Conservation (phyloP, 768 basidiomycete species). For the Cystobasidium ongulense region DNA sequence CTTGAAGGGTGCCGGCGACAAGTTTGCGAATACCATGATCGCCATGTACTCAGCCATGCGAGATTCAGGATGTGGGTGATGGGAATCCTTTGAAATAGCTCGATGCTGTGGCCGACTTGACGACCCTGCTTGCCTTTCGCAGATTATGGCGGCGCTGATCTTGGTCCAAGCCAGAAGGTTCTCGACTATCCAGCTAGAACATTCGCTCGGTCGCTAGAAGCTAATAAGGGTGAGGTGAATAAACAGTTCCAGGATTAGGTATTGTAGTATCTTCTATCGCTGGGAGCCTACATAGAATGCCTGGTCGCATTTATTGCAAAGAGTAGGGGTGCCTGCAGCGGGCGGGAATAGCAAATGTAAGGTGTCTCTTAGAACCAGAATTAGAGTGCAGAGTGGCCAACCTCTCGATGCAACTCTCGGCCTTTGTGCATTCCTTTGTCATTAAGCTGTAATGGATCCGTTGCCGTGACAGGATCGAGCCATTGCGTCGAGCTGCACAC, state of each 20-base stretch:
- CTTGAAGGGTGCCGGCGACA: conserved; percentile 1
- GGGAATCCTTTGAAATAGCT: not conserved
- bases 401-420: too few species aligned
- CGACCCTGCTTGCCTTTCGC: not conserved
- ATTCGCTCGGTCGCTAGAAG: not conserved
- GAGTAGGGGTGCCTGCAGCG: too few species aligned
- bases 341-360: too few species aligned
- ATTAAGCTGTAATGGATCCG: too few species aligned
- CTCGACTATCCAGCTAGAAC: conserved; percentile 2
- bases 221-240: not conserved
- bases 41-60: not conserved
- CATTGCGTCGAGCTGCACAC: too few species aligned
- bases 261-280: too few species aligned
- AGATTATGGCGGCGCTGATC: conserved; percentile 1
- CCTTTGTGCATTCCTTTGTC: too few species aligned
- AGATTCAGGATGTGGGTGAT: not conserved
- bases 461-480: too few species aligned
- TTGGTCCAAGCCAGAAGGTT: conserved; percentile 4
- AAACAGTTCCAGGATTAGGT: not conserved
- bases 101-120: not conserved
- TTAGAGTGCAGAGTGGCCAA: too few species aligned
- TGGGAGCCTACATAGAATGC: too few species aligned
- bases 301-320: too few species aligned
- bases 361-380: too few species aligned
- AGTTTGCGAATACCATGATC: not conserved